These are phyloP conservation scores for Boletus subcaerulescens DNA, from an alignment of 768 basidiomycete genomes.

Conservation along the genomic window DNA sequence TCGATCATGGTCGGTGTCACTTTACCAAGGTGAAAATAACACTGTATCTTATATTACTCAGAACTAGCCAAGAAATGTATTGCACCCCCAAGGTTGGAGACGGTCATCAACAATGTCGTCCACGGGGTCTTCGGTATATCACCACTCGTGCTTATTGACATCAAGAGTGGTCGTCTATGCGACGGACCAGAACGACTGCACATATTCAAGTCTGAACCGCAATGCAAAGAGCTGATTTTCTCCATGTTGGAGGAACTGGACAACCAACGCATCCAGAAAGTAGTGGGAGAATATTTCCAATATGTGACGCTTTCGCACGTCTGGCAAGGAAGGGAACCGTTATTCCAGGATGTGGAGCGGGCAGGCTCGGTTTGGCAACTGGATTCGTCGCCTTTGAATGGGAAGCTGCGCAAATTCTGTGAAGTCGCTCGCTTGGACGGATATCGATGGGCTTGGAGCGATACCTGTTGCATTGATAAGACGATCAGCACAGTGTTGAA, in stretches of 20 bases:
- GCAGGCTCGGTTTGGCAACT: conserved; percentile 4
- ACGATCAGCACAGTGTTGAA: conserved; percentile 3
- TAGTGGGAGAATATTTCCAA: conserved; percentile 1
- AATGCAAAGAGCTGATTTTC: conserved; percentile 5
- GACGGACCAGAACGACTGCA: not conserved
- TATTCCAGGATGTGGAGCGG: conserved; percentile 2
- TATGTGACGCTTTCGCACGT: conserved; percentile 14
- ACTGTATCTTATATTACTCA: not conserved
- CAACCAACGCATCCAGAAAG: not conserved
- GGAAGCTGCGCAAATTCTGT: conserved; percentile 11
- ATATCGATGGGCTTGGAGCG: conserved; percentile 15
- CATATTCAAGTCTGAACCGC: not conserved
- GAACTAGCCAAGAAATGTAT: not conserved
- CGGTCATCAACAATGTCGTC: not conserved
- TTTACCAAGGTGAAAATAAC: too few species aligned
- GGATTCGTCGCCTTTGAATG: not conserved
- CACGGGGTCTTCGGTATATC: not conserved
- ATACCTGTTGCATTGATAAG: conserved; percentile 16
- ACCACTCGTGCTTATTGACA: not conserved
- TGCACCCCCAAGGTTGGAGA: not conserved
- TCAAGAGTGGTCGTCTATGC: not conserved
- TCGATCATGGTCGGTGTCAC: not conserved
- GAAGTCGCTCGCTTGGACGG: not conserved
- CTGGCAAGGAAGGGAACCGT: conserved; percentile 11
- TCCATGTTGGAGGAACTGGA: conserved; percentile 7